These are phyloP conservation scores for Peziza echinospora DNA, from an alignment of 495 filamentous ascomycete genomes.

Conservation along the genomic window DNA sequence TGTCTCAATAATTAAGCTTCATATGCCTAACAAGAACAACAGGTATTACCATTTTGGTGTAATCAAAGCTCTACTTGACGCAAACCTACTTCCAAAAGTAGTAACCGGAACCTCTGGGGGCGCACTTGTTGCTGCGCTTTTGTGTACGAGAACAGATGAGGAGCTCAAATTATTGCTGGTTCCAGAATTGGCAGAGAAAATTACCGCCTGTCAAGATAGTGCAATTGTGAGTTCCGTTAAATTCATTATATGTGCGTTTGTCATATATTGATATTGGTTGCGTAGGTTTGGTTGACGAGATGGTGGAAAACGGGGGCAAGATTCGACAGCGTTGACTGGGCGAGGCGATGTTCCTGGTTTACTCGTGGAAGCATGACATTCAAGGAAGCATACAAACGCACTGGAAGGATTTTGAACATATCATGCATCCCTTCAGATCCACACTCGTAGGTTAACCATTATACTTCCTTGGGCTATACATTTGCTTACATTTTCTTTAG, in stretches of 20 bases:
- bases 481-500: constrained; percentile 17
- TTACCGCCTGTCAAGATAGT: constrained; percentile 63
- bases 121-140: constrained; percentile 69
- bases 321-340: constrained; percentile 88
- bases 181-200: constrained; percentile 61
- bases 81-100: constrained; percentile 66
- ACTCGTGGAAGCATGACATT: constrained; percentile 78
- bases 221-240: neutral
- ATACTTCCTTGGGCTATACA: too few species aligned
- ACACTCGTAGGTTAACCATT: constrained; percentile 35
- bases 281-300: constrained; percentile 45
- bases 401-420: constrained; percentile 84
- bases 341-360: constrained; percentile 68
- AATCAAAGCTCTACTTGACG: constrained; percentile 73
- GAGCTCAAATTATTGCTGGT: constrained; percentile 71
- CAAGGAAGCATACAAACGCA: constrained; percentile 80
- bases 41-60: constrained; percentile 88
- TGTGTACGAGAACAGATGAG: constrained; percentile 75
- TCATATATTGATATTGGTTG: constrained; percentile 28
- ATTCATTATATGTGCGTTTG: too few species aligned
- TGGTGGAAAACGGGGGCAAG: constrained; percentile 87
- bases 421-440: constrained; percentile 94
- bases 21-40: neutral
- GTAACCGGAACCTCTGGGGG: constrained; percentile 92
- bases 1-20: neutral